These are phyloP conservation scores for Cercis canadensis DNA, from an alignment of 306 rosid species.

Conservation along the genomic window DNA sequence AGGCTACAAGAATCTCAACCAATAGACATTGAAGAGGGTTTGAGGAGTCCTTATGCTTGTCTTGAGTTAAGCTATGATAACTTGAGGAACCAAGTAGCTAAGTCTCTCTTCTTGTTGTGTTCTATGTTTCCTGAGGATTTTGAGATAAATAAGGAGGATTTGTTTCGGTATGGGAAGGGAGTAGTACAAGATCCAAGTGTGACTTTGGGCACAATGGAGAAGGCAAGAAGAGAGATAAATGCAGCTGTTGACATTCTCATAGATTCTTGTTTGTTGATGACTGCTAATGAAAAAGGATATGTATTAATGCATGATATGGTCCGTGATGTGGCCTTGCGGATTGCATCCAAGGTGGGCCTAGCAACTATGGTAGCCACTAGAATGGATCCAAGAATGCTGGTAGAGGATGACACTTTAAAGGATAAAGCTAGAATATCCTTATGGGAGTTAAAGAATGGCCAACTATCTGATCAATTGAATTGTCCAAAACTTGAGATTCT, in stretches of 20 bases:
- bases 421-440: neutral
- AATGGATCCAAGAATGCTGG: neutral
- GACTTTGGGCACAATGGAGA: neutral
- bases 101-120: neutral
- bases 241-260: neutral
- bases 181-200: neutral
- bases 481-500: constrained; percentile 9
- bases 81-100: neutral
- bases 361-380: neutral
- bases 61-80: neutral
- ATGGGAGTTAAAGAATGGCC: neutral
- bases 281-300: neutral
- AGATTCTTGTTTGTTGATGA: constrained; percentile 25
- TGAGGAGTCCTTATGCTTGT: neutral
- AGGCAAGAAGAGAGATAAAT: neutral
- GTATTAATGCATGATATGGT: constrained; percentile 32
- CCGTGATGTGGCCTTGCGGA: constrained; percentile 21
- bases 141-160: neutral
- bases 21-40: neutral
- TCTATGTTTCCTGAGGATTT: constrained; percentile 29
- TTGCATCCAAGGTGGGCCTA: neutral
- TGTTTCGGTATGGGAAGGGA: neutral
- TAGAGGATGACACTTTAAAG: neutral
- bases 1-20: neutral
- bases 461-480: neutral